Evolutionary conservation across 2,329 filamentous ascomycete genomes (phyloP).

Genomic region (Fusarium robinianum): DNA sequence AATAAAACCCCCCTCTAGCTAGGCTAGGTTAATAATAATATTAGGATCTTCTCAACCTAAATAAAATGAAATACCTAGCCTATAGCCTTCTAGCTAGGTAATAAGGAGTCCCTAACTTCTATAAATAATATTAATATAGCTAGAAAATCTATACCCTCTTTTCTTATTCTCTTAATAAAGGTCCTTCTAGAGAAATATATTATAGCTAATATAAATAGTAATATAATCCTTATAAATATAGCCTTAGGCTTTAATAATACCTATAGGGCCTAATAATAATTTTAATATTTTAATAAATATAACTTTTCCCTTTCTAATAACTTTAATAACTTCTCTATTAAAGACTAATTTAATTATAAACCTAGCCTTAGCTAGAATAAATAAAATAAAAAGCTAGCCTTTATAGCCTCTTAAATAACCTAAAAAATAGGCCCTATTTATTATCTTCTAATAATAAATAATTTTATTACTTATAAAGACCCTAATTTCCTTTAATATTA

Average conservation of each 20-base stretch:
- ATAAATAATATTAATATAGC: neutral
- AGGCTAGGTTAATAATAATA: no score
- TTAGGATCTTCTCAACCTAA: no score
- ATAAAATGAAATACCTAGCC: no score
- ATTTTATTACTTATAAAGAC: no score
- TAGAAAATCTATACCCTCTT: neutral
- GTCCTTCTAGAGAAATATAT: conserved; percentile 3
- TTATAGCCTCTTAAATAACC: no score
- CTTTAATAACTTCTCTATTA: neutral
- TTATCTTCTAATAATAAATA: no score
- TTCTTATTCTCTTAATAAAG: conserved; percentile 4
- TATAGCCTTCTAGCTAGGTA: neutral
- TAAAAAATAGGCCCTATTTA: no score
- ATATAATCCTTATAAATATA: neutral
- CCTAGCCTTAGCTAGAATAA: neutral
- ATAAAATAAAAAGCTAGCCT: neutral
- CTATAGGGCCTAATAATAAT: neutral
- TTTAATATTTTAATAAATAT: conserved; percentile 3
- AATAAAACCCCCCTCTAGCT: no score
- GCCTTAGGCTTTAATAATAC: neutral
- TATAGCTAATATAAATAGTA: neutral
- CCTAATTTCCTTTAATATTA: no score
- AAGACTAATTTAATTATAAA: conserved; percentile 1
- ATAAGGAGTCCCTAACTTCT: conserved; percentile 1
- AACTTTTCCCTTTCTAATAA: neutral